A percentile compares a stretch with the other conserved stretches of the same genome.
Evolutionary conservation across 257 asterid species (phyloP).

Genomic region (Nicotiana paniculata): DNA sequence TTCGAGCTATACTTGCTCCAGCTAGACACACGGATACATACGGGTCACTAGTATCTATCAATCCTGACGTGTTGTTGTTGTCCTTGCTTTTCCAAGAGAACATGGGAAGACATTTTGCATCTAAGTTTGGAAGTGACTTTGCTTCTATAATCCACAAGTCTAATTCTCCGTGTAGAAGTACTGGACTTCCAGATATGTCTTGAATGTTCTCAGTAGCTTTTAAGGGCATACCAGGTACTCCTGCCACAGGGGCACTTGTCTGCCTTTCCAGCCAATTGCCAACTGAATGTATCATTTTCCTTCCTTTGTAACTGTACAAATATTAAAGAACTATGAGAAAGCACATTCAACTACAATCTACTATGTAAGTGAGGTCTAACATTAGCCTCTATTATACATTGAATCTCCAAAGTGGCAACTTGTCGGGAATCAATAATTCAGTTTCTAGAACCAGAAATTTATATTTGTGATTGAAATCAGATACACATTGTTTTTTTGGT

Average conservation of each 20-base stretch:
- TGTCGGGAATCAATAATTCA: neutral
- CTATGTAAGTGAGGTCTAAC: neutral
- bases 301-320: neutral
- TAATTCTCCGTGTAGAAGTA: constrained; percentile 77
- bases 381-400: neutral
- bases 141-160: constrained; percentile 74
- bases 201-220: neutral
- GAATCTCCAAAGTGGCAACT: neutral
- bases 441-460: neutral
- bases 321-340: neutral
- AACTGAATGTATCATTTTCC: constrained; percentile 5
- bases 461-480: neutral
- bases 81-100: constrained; percentile 24
- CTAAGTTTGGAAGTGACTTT: constrained; percentile 77
- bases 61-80: constrained; percentile 20
- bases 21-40: constrained; percentile 75
- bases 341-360: neutral
- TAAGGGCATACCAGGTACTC: constrained; percentile 12
- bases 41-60: constrained; percentile 84
- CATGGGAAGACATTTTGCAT: constrained; percentile 48
- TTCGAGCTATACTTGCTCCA: constrained; percentile 81
- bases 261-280: constrained; percentile 11
- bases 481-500: neutral
- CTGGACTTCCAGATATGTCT: neutral
- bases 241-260: constrained; percentile 7